Base-by-base conservation (phyloP, 495 filamentous ascomycete genomes). In the Aspergillus sclerotiicarbonarius region DNA sequence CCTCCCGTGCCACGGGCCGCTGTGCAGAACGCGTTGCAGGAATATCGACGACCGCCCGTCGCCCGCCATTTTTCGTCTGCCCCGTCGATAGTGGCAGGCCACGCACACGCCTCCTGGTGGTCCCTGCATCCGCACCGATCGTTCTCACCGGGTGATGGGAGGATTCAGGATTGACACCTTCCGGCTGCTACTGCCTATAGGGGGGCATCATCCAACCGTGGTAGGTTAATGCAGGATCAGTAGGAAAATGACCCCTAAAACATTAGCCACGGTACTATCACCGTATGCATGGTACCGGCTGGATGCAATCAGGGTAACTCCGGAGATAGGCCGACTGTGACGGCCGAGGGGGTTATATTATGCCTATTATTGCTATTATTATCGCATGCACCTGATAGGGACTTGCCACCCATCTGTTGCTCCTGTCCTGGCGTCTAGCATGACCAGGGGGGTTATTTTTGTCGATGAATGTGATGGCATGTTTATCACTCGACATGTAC, bases 71-170 rank as follows among this genome's bases (percentile, higher is more conserved):
- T n/a, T n/a, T n/a, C n/a, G 45, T 25, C 25, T 19, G 45, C 45
- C 45, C 45, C 43, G 46, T 45, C 53, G 32, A 39, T 49, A 7
- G 18, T 8, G 47, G 25, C 47, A 0, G 47, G 29, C n/a, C 4
- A 31, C 52, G 55, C 55, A 57, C 55, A 57, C 20, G 47, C 55
- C 55, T 18, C 30, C 33, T 2, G 31, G 12, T 51, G 55, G 55
- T 57, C 55, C 55, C 55, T 57, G 55, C 55, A 51, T 44, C 33
- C 55, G 25, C 29, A 35, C 33, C 13, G 33, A 10, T 35, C 33
- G 8, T 10, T 35, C 8, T 35, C 33, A 13, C 25, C 50, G 50
- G 15, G 31, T 39, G n/a, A n/a, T 31, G 29, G 47, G n/a, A 31
- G 8, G 20, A 50, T 12, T n/a, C 1, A 49, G 18, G n/a, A 49